These are phyloP conservation scores for Epichloe scottii DNA, from an alignment of 2,329 filamentous ascomycete genomes.

Conservation along the genomic window DNA sequence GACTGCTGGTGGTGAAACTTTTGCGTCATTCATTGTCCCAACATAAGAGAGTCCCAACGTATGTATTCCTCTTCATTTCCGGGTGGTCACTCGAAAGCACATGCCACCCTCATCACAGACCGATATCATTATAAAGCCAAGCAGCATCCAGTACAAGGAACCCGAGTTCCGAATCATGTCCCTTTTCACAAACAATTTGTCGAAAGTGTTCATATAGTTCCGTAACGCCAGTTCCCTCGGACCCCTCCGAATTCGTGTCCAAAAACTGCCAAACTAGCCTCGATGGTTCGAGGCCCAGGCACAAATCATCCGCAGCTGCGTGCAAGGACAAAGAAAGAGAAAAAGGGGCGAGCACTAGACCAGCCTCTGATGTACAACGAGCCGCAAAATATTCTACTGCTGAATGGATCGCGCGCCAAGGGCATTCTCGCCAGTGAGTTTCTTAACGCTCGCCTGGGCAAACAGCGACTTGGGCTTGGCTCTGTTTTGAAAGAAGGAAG, in stretches of 20 bases:
- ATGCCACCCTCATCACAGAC: not conserved
- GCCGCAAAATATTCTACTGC: slow-evolving; percentile 9
- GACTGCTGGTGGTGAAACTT: not conserved
- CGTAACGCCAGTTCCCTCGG: slow-evolving; percentile 1
- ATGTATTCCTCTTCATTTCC: not conserved
- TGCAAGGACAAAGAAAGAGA: not conserved
- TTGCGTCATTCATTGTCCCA: not conserved
- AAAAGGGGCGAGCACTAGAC: not conserved
- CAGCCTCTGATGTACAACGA: not conserved
- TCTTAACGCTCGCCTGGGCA: slow-evolving; percentile 52
- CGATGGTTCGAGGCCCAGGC: not conserved
- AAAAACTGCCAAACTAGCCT: not conserved
- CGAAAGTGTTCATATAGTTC: not conserved
- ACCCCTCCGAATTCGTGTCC: not conserved
- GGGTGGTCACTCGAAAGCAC: not conserved
- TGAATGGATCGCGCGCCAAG: slow-evolving; percentile 24
- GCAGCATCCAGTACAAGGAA: not conserved
- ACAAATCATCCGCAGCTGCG: not conserved
- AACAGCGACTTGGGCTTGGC: slow-evolving; percentile 58
- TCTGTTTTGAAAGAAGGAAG: slow-evolving; percentile 21
- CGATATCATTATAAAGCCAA: not conserved
- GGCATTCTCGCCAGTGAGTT: slow-evolving; percentile 36
- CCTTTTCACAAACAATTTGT: not conserved
- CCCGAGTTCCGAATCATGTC: not conserved
- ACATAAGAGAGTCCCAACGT: not conserved